A percentile compares a stretch with the other conserved stretches of the same genome.
phyloP scores from a whole-genome alignment of 164 flowering plant genomes.

The Chimonanthus salicifolius region DNA sequence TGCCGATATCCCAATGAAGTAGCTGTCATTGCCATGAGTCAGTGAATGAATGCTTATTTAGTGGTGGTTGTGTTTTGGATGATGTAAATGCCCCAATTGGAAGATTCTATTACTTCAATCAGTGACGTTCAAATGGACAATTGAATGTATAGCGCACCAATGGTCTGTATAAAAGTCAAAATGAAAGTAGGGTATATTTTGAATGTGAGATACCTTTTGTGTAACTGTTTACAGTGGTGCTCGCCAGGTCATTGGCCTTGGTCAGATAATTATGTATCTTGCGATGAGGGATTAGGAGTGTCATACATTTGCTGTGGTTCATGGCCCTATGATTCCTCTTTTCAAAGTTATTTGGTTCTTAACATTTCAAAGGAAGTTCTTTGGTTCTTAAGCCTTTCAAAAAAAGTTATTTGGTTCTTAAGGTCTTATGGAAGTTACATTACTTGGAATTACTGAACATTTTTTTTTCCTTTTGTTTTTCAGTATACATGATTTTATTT shows the following conservation, averaged over 20 bases:
- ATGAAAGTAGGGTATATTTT: background rate
- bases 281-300: background rate
- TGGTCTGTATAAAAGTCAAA: background rate
- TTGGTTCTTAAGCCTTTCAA: background rate
- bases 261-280: background rate
- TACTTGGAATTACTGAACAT: background rate
- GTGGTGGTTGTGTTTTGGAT: background rate
- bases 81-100: background rate
- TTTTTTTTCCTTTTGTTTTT: background rate
- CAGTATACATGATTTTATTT: slow-evolving; percentile 13
- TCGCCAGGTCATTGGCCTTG: background rate
- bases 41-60: background rate
- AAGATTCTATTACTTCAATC: background rate
- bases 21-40: background rate
- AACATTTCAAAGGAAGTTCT: background rate
- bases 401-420: background rate
- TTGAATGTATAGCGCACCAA: background rate
- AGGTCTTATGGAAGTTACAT: background rate
- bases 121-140: too few relatives aligned
- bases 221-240: background rate
- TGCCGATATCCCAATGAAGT: background rate
- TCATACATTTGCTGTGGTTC: background rate
- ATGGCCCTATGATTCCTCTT: background rate
- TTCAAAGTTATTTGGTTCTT: background rate
- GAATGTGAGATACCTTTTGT: background rate